Evolutionary conservation across 1,139 yeast species (phyloP).

Genomic region (Yamadazyma kanchanaburiensis): DNA sequence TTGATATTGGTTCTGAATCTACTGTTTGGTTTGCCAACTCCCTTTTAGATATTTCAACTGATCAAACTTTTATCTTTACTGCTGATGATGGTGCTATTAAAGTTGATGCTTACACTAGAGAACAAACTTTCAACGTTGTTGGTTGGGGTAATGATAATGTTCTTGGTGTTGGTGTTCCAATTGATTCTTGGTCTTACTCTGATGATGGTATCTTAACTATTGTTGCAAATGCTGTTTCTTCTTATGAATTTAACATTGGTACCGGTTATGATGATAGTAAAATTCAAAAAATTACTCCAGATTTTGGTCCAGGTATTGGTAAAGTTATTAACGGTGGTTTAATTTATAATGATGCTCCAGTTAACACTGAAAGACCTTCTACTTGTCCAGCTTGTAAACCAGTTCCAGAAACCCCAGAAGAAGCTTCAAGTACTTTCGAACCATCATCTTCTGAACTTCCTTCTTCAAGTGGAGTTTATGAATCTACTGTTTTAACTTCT

Average conservation of each 20-base stretch:
- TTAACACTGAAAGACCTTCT: constrained; percentile 11
- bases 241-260: constrained; percentile 14
- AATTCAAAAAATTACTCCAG: constrained; percentile 11
- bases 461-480: constrained; percentile 3
- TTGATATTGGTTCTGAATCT: constrained; percentile 18
- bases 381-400: constrained; percentile 11
- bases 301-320: constrained; percentile 13
- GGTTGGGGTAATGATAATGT: constrained; percentile 30
- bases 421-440: constrained; percentile 6
- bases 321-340: constrained; percentile 12
- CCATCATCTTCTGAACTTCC: constrained; percentile 4
- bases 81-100: constrained; percentile 9
- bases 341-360: constrained; percentile 10
- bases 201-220: constrained; percentile 14
- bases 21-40: constrained; percentile 13
- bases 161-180: constrained; percentile 19
- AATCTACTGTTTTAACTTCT: constrained; percentile 4
- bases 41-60: constrained; percentile 9
- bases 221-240: constrained; percentile 7
- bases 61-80: constrained; percentile 12
- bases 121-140: constrained; percentile 20
- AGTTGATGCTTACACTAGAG: constrained; percentile 11
- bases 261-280: constrained; percentile 12
- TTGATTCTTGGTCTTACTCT: constrained; percentile 11
- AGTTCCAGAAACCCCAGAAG: constrained; percentile 8